Evolutionary conservation across 352 stramenopile genomes (phyloP).

Genomic region (Phytophthora pseudosyringae): DNA sequence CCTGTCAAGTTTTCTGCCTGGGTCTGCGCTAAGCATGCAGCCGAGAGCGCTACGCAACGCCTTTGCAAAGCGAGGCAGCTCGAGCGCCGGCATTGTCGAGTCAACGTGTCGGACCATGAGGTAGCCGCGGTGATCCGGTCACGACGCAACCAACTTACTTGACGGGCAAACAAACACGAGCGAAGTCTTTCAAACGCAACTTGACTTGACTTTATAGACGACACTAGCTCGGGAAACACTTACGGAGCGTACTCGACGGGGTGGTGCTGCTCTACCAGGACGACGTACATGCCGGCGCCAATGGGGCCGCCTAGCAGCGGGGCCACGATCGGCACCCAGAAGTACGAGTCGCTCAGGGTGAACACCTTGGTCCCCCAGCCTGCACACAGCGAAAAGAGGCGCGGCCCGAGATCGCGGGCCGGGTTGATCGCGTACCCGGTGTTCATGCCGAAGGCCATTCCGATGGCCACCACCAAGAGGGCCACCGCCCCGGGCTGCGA

Average conservation of each 20-base stretch:
- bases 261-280: constrained; percentile 43
- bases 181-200: constrained; percentile 17
- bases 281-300: constrained; percentile 41
- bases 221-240: constrained; percentile 3
- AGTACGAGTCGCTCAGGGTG: constrained; percentile 50
- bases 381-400: constrained; percentile 48
- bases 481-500: constrained; percentile 49
- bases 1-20: constrained; percentile 15
- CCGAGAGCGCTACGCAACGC: constrained; percentile 24
- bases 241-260: constrained; percentile 35
- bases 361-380: constrained; percentile 52
- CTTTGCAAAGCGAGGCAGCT: background rate
- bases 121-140: too few species aligned
- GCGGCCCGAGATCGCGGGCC: constrained; percentile 52
- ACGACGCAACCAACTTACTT: too few species aligned
- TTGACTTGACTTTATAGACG: constrained; percentile 31
- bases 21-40: constrained; percentile 12
- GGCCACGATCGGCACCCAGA: constrained; percentile 59
- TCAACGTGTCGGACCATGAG: constrained; percentile 15
- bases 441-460: constrained; percentile 77
- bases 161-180: background rate
- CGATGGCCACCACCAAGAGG: constrained; percentile 58
- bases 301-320: constrained; percentile 45
- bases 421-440: constrained; percentile 77
- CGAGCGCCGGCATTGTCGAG: constrained; percentile 28